Conservation (phyloP, 1,284 basidiomycete species). For the Ustanciosporium gigantosporum region DNA sequence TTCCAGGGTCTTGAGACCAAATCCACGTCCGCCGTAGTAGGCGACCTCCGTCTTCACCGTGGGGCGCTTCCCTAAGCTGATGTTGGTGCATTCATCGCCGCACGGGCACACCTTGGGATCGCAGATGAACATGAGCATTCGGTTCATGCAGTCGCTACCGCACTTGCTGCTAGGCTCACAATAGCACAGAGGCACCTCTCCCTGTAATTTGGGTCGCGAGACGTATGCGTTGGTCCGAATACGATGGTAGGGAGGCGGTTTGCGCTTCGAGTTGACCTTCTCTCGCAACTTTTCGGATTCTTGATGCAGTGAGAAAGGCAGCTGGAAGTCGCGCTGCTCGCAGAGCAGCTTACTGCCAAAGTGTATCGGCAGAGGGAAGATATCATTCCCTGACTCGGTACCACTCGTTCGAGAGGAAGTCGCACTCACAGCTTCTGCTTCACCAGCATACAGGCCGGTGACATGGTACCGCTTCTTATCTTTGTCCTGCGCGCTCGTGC, state of each 20-base stretch:
- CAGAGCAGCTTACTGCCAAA: constrained; percentile 35
- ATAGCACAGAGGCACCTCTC: constrained; percentile 46
- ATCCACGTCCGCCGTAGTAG: constrained; percentile 50
- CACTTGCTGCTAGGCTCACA: constrained; percentile 43
- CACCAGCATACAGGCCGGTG: constrained; percentile 31
- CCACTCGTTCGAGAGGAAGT: constrained; percentile 2
- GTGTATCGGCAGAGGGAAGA: constrained; percentile 32
- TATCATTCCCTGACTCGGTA: constrained; percentile 1
- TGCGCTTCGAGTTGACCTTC: constrained; percentile 36
- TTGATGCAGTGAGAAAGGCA: constrained; percentile 32
- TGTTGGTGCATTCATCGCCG: constrained; percentile 50
- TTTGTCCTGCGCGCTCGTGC: constrained; percentile 20
- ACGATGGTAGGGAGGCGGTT: constrained; percentile 43
- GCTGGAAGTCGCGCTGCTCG: constrained; percentile 39
- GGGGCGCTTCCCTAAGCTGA: constrained; percentile 46
- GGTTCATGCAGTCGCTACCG: constrained; percentile 51
- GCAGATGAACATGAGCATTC: constrained; percentile 50
- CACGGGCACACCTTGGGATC: constrained; percentile 51
- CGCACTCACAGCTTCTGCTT: constrained; percentile 22
- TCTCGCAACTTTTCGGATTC: constrained; percentile 32
- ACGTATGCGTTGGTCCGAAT: constrained; percentile 49
- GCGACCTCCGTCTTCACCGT: constrained; percentile 32
- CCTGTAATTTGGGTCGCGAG: constrained; percentile 42
- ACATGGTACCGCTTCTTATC: constrained; percentile 21
- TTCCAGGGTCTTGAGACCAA: constrained; percentile 47